A percentile compares a stretch with the other conserved stretches of the same genome.
These are phyloP conservation scores for Penicillium sp. DNA, from an alignment of 2,329 filamentous ascomycete genomes.

Conservation along the genomic window DNA sequence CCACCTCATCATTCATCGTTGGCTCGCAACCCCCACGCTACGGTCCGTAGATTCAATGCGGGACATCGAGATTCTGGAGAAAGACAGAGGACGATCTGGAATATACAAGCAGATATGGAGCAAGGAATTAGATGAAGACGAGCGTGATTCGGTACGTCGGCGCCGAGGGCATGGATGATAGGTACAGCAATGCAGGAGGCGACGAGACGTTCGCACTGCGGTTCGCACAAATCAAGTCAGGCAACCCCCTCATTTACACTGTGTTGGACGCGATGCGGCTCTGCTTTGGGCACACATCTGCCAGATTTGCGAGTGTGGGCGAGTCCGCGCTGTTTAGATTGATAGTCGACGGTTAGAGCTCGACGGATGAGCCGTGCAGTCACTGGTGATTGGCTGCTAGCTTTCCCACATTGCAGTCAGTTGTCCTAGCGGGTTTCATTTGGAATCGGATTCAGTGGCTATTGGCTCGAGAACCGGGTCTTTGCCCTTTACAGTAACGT, in stretches of 20 bases:
- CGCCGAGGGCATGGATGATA: neutral
- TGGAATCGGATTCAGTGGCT: neutral
- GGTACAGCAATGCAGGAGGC: neutral
- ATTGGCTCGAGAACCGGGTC: neutral
- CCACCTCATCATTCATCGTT: neutral
- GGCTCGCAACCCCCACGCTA: neutral
- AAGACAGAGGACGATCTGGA: neutral
- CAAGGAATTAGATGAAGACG: neutral
- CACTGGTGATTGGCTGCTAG: neutral
- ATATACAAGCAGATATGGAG: neutral
- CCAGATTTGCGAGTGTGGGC: neutral
- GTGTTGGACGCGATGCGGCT: neutral
- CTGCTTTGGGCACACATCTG: neutral
- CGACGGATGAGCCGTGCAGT: neutral
- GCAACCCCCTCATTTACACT: neutral
- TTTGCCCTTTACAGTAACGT: neutral
- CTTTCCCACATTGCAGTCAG: neutral
- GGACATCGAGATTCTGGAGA: neutral
- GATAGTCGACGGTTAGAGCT: neutral
- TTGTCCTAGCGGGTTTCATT: neutral
- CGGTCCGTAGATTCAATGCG: neutral
- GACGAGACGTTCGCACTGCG: neutral
- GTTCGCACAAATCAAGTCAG: neutral
- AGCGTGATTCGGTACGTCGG: neutral
- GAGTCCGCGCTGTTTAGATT: neutral